Percentiles rank a stretch among this genome's conserved stretches.
Evolutionary conservation across 257 asterid species (phyloP).

Genomic region (Eucommia ulmoides): DNA sequence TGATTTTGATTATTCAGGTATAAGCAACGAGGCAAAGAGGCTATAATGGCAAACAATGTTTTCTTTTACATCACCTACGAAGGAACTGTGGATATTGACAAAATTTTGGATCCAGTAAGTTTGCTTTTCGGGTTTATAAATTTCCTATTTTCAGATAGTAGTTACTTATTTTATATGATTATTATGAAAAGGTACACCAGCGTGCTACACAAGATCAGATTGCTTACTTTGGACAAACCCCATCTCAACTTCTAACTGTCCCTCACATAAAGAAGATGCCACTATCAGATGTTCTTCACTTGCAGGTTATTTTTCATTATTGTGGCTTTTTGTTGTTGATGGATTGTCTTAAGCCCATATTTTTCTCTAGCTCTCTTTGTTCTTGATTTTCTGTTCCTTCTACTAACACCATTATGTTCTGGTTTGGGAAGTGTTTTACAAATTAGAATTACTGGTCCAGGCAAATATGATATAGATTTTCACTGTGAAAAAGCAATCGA

Average conservation of each 20-base stretch:
- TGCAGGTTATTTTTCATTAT: constrained; percentile 73
- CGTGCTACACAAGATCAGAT: constrained; percentile 97
- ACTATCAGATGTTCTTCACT: constrained; percentile 79
- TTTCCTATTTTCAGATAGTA: constrained; percentile 9
- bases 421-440: too few relatives aligned
- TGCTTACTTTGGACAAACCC: constrained; percentile 98
- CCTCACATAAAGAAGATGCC: constrained; percentile 92
- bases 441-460: too few relatives aligned
- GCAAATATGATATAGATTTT: too few relatives aligned
- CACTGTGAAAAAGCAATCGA: too few relatives aligned
- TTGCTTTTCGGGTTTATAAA: constrained; percentile 7
- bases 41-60: constrained; percentile 80
- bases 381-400: too few relatives aligned
- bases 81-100: constrained; percentile 97
- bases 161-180: constrained; percentile 10
- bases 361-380: too few relatives aligned
- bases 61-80: constrained; percentile 93
- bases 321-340: too few relatives aligned
- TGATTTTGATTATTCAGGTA: constrained; percentile 44
- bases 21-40: constrained; percentile 98
- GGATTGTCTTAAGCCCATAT: too few relatives aligned
- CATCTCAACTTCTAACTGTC: constrained; percentile 78
- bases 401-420: too few relatives aligned
- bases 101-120: constrained; percentile 84
- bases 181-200: constrained; percentile 61